Conservation (phyloP, 176 grass and related monocot species). For the Stipa capillata region DNA sequence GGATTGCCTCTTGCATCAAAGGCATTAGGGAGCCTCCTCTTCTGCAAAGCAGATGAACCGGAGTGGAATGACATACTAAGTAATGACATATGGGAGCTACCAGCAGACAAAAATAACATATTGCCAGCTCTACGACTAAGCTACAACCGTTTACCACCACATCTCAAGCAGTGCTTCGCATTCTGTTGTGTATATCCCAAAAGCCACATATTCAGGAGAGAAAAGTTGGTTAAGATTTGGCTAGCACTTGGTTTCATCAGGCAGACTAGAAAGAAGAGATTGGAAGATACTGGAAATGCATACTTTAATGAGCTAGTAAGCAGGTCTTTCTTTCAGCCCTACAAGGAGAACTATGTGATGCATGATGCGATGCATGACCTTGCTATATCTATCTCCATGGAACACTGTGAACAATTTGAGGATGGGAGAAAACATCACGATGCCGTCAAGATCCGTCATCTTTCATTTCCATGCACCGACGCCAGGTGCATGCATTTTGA, state of each 20-base stretch:
- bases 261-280: conserved; percentile 31
- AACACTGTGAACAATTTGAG: conserved; percentile 48
- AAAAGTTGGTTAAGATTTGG: conserved; percentile 57
- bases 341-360: conserved; percentile 55
- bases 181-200: conserved; percentile 76
- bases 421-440: not conserved
- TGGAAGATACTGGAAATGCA: conserved; percentile 45
- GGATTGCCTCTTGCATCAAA: conserved; percentile 65
- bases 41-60: conserved; percentile 40
- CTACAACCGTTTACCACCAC: conserved; percentile 55
- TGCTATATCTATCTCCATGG: conserved; percentile 47
- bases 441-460: conserved; percentile 39
- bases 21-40: conserved; percentile 60
- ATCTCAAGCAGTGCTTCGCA: conserved; percentile 78
- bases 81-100: conserved; percentile 59
- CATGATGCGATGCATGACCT: conserved; percentile 72
- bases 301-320: conserved; percentile 58
- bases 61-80: conserved; percentile 59
- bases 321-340: conserved; percentile 54
- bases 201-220: conserved; percentile 52
- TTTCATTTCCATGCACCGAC: conserved; percentile 45
- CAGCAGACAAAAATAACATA: conserved; percentile 37
- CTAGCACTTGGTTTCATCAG: conserved; percentile 51
- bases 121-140: conserved; percentile 67
- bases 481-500: conserved; percentile 16